Conservation (phyloP, 2,329 filamentous ascomycete species). For the Alternaria hordeiaustralica region DNA sequence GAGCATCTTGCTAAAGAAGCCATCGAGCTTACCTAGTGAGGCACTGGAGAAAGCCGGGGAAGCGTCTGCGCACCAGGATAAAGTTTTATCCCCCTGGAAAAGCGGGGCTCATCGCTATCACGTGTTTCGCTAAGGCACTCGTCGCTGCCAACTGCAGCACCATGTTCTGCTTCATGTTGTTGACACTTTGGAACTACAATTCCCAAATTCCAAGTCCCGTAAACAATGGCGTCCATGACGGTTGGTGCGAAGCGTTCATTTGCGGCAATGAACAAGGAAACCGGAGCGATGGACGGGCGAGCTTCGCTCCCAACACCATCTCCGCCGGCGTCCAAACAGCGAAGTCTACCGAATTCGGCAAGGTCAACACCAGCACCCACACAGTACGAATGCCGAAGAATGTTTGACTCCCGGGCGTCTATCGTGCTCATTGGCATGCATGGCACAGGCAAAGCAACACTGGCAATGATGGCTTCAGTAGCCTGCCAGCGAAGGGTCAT, state of each 20-base stretch:
- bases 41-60: conserved; percentile 16
- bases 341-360: conserved; percentile 19
- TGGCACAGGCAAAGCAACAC: conserved; percentile 77
- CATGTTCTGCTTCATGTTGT: conserved; percentile 8
- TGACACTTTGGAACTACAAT: conserved; percentile 4
- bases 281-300: conserved; percentile 16
- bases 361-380: conserved; percentile 32
- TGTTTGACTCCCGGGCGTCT: conserved; percentile 68
- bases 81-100: conserved; percentile 16
- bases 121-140: conserved; percentile 11
- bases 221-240: conserved; percentile 33
- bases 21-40: conserved; percentile 2
- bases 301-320: conserved; percentile 16
- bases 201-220: not conserved
- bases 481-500: conserved; percentile 72
- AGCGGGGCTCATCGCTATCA: conserved; percentile 1
- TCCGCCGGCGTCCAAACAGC: conserved; percentile 15
- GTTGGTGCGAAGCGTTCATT: conserved; percentile 39
- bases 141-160: conserved; percentile 3
- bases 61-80: conserved; percentile 8
- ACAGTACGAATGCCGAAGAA: conserved; percentile 36
- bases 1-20: conserved; percentile 8
- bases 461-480: conserved; percentile 75
- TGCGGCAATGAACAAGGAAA: conserved; percentile 31
- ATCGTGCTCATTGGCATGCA: conserved; percentile 75